Evolutionary conservation across 2,329 filamentous ascomycete species (phyloP).

Genomic region (Neopestalotiopsis rosae): DNA sequence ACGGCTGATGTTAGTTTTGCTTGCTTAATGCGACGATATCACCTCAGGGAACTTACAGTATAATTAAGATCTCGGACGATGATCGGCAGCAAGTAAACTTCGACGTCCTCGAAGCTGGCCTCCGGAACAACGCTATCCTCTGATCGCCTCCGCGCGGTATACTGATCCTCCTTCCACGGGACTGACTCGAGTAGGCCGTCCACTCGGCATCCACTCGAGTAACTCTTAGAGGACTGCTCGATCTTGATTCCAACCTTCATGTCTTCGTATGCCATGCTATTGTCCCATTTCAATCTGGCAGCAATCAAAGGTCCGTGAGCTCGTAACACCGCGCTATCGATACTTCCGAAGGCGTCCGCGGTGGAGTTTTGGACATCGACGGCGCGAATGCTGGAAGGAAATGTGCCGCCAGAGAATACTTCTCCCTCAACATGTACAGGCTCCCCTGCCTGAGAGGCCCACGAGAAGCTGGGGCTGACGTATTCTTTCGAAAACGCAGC

Average conservation of each 20-base stretch:
- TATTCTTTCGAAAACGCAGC: neutral
- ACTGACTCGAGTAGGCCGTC: neutral
- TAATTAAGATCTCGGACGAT: too few species aligned
- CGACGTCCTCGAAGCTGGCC: neutral
- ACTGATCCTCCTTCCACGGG: neutral
- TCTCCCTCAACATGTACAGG: neutral
- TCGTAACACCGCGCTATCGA: conserved; percentile 8
- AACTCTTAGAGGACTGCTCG: neutral
- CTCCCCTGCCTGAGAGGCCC: conserved; percentile 14
- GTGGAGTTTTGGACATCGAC: neutral
- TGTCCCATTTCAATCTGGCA: conserved; percentile 2
- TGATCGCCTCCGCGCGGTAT: neutral
- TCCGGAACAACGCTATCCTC: neutral
- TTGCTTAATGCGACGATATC: too few species aligned
- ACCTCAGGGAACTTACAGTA: too few species aligned
- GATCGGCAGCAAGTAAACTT: conserved; percentile 2
- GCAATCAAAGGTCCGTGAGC: neutral
- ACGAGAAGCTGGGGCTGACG: conserved; percentile 15
- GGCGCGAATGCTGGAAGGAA: conserved; percentile 4
- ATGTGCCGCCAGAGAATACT: neutral
- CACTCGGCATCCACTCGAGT: neutral
- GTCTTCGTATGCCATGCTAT: neutral
- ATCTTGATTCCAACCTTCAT: neutral
- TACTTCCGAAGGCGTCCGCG: conserved; percentile 4
- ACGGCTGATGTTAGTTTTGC: too few species aligned